Evolutionary conservation across 495 filamentous ascomycete species (phyloP).

Genomic region (Penicillium waksmanii): DNA sequence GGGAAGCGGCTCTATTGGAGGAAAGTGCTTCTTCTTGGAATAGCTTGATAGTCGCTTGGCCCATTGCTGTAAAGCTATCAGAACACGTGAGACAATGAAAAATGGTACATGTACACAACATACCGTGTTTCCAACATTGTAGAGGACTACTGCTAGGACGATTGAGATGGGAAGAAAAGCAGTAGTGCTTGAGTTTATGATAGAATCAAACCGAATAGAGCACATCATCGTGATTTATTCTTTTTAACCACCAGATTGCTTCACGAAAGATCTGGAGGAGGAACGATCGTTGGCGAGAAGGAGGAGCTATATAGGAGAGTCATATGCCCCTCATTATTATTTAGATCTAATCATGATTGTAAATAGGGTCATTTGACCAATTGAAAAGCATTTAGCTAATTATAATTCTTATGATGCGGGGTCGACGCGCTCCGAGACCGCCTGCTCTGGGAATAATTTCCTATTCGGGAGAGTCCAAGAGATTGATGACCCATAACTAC

Average conservation of each 20-base stretch:
- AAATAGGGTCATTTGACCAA: not conserved
- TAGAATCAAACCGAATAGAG: not conserved
- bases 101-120: not conserved
- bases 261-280: not conserved
- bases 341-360: not conserved
- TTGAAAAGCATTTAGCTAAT: not conserved
- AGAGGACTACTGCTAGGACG: not conserved
- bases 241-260: not conserved
- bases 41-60: not conserved
- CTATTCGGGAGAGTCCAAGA: not conserved
- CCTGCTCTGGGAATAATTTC: not conserved
- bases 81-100: not conserved
- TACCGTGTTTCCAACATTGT: not conserved
- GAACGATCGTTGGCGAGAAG: not conserved
- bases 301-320: not conserved
- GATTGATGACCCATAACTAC: not conserved
- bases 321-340: not conserved
- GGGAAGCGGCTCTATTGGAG: not conserved
- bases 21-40: not conserved
- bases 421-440: conserved; percentile 7
- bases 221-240: not conserved
- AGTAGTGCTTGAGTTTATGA: not conserved
- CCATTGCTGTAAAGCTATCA: not conserved
- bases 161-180: not conserved
- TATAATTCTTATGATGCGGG: not conserved